A percentile compares a stretch with the other conserved stretches of the same genome.
Conservation (phyloP, 768 basidiomycete genomes). For the Coprinopsis strossmayeri region DNA sequence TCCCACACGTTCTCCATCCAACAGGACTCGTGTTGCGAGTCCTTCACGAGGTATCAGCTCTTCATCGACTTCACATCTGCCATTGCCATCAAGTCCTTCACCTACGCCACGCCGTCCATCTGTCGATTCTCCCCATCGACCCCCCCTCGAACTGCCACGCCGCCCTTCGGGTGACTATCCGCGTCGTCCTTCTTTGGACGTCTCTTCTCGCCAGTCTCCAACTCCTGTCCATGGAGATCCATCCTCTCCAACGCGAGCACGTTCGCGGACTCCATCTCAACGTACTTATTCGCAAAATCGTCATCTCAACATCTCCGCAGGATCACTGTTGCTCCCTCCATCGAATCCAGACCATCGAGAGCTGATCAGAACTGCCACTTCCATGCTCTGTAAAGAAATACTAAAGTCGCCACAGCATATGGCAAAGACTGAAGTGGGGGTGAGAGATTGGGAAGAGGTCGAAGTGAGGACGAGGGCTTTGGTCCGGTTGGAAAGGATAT, state of each 20-base stretch:
- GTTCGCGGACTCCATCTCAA: conserved; percentile 41
- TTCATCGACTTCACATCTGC: conserved; percentile 45
- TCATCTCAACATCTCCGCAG: conserved; percentile 52
- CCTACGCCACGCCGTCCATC: conserved; percentile 30
- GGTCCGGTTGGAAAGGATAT: conserved; percentile 65
- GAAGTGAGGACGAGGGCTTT: conserved; percentile 58
- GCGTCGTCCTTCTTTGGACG: conserved; percentile 33
- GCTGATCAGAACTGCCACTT: conserved; percentile 57
- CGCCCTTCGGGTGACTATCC: conserved; percentile 19
- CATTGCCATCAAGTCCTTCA: conserved; percentile 29
- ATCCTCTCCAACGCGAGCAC: conserved; percentile 38
- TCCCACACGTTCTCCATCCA: conserved; percentile 35
- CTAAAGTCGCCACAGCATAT: conserved; percentile 53
- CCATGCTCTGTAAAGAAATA: conserved; percentile 61
- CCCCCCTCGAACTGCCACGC: conserved; percentile 8
- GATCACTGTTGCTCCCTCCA: conserved; percentile 39
- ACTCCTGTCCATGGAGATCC: conserved; percentile 22
- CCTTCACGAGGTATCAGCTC: conserved; percentile 40
- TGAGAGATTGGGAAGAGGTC: conserved; percentile 69
- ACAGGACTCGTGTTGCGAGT: conserved; percentile 31
- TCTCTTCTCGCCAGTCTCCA: conserved; percentile 23
- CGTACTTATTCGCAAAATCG: conserved; percentile 46
- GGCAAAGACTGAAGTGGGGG: conserved; percentile 39
- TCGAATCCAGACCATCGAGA: conserved; percentile 59
- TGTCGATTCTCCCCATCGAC: conserved; percentile 22